phyloP scores from a whole-genome alignment of 163 green algal species.

The Scenedesmus sp. region DNA sequence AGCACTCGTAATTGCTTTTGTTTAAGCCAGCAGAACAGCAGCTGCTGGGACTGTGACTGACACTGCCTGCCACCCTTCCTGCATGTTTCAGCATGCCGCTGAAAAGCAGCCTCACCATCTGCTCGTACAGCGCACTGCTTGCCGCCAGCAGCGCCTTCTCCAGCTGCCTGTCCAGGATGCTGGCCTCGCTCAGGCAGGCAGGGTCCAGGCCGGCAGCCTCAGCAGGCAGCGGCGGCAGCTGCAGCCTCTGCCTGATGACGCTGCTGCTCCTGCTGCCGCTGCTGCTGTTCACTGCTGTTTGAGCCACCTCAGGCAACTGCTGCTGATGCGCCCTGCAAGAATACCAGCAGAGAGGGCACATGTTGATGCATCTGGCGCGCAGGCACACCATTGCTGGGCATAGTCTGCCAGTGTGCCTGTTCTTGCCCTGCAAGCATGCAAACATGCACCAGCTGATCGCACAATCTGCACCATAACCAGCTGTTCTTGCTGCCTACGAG shows the following conservation, averaged over 20 bases:
- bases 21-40: too few relatives aligned
- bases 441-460: too few relatives aligned
- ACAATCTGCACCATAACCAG: too few relatives aligned
- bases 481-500: too few relatives aligned
- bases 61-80: too few relatives aligned
- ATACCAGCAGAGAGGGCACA: background rate
- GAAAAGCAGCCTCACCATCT: constrained; percentile 36
- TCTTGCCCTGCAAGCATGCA: too few relatives aligned
- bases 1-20: too few relatives aligned
- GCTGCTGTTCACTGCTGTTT: constrained; percentile 10
- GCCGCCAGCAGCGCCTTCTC: constrained; percentile 57
- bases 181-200: background rate
- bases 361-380: background rate
- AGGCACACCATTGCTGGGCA: too few relatives aligned
- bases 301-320: background rate
- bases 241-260: background rate
- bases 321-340: constrained; percentile 1
- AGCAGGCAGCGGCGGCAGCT: constrained; percentile 34
- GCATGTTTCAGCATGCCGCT: too few relatives aligned
- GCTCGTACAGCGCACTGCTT: constrained; percentile 51
- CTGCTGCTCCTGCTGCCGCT: constrained; percentile 5
- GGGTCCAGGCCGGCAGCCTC: constrained; percentile 32
- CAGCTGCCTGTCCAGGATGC: constrained; percentile 58
- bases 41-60: too few relatives aligned
- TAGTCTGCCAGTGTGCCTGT: too few relatives aligned